These are phyloP conservation scores for Nicotiana knightiana DNA, from an alignment of 257 asterid species.

Conservation along the genomic window DNA sequence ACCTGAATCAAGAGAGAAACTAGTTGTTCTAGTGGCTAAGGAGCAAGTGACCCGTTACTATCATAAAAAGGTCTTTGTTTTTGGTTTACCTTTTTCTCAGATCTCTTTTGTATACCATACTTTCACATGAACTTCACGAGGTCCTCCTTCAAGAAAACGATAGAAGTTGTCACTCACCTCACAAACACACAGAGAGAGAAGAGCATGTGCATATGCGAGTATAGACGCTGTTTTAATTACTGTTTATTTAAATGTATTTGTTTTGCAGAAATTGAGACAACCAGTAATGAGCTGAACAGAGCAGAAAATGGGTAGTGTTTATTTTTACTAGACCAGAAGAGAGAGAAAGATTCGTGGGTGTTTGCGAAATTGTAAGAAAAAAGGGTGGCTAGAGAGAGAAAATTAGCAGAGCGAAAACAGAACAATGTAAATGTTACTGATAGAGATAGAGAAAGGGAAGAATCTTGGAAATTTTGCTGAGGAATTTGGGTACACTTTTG, in stretches of 20 bases:
- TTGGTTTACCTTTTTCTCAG: constrained; percentile 31
- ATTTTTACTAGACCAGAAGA: background rate
- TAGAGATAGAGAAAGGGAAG: background rate
- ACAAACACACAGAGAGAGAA: background rate
- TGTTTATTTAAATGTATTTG: background rate
- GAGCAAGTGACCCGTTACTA: constrained; percentile 57
- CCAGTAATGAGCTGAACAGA: constrained; percentile 10
- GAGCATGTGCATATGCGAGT: background rate
- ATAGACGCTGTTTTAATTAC: background rate
- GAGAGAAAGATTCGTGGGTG: background rate
- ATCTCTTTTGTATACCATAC: constrained; percentile 45
- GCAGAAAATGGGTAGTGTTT: constrained; percentile 1
- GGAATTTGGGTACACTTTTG: constrained; percentile 2
- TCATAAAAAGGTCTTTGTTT: constrained; percentile 26
- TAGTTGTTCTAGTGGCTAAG: constrained; percentile 16
- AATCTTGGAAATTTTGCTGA: constrained; percentile 2
- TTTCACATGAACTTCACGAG: constrained; percentile 56
- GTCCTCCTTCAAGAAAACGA: constrained; percentile 19
- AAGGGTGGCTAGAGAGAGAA: constrained; percentile 4
- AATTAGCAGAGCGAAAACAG: background rate
- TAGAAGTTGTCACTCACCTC: constrained; percentile 7
- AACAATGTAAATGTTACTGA: background rate
- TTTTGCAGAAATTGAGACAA: constrained; percentile 11
- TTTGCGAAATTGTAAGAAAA: background rate
- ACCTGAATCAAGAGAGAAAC: constrained; percentile 66